phyloP scores from a whole-genome alignment of 2,329 filamentous ascomycete species.

The Pestalotiopsis sp. region DNA sequence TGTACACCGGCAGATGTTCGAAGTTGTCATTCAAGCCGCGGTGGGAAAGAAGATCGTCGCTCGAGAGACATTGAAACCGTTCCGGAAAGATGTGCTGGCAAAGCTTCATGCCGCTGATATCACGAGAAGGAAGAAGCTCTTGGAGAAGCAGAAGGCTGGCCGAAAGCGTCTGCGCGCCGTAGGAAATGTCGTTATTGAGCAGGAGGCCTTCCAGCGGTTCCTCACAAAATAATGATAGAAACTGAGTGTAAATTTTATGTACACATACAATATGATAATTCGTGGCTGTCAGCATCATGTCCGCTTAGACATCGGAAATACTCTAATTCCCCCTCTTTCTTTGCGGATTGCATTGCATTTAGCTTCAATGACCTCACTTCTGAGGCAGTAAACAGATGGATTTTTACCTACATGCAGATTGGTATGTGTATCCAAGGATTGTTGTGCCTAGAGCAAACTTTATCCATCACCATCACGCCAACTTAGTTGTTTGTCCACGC shows the following conservation, averaged over 20 bases:
- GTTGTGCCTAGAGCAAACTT: too few species aligned
- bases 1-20: constrained; percentile 95
- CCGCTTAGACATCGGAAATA: neutral
- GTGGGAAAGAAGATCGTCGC: constrained; percentile 83
- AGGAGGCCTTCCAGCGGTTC: constrained; percentile 93
- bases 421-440: too few species aligned
- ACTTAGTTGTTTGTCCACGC: too few species aligned
- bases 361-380: too few species aligned
- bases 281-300: neutral
- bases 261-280: neutral
- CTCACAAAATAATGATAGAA: constrained; percentile 66
- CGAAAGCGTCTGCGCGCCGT: constrained; percentile 82
- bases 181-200: constrained; percentile 94
- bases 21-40: constrained; percentile 91
- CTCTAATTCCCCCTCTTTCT: neutral
- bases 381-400: too few species aligned
- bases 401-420: too few species aligned
- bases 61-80: constrained; percentile 93
- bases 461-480: too few species aligned
- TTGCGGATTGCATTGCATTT: too few species aligned
- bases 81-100: constrained; percentile 89
- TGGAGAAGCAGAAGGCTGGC: constrained; percentile 97
- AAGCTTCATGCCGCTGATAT: constrained; percentile 94
- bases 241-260: neutral
- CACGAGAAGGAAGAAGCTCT: constrained; percentile 76